A percentile compares a stretch with the other conserved stretches of the same genome.
These are phyloP conservation scores for Pythium volutum DNA, from an alignment of 352 stramenopile species.

Conservation along the genomic window DNA sequence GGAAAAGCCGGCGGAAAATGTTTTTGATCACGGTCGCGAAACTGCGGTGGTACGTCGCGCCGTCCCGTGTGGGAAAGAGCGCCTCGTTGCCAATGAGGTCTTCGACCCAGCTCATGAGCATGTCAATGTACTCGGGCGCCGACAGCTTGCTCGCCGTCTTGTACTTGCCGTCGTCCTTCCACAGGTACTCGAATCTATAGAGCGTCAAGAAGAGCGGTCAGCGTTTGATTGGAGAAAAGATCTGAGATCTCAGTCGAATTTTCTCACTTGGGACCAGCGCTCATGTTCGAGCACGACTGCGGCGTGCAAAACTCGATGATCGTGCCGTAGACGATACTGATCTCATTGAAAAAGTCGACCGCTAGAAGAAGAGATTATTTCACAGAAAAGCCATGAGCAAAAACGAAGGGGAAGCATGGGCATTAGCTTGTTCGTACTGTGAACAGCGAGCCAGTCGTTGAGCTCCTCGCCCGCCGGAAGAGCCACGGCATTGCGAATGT, in stretches of 20 bases:
- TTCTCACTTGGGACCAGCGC: conserved; percentile 57
- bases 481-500: conserved; percentile 60
- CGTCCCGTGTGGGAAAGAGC: conserved; percentile 71
- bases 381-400: neutral
- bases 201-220: no score
- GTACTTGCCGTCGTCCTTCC: conserved; percentile 75
- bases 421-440: conserved; percentile 79
- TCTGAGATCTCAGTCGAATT: neutral
- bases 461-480: conserved; percentile 78
- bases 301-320: conserved; percentile 81
- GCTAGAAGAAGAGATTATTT: conserved; percentile 31
- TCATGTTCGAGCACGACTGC: conserved; percentile 70
- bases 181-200: conserved; percentile 89
- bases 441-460: conserved; percentile 92
- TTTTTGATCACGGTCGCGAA: conserved; percentile 87
- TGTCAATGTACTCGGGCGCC: conserved; percentile 90
- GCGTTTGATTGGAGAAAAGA: neutral
- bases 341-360: conserved; percentile 95
- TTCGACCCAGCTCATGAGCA: conserved; percentile 91
- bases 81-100: conserved; percentile 81
- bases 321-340: conserved; percentile 92
- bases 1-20: conserved; percentile 96
- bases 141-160: conserved; percentile 70
- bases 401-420: neutral
- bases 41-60: conserved; percentile 67